Conservation (phyloP, 495 filamentous ascomycete species). For the Aspergillus sclerotiicarbonarius region DNA sequence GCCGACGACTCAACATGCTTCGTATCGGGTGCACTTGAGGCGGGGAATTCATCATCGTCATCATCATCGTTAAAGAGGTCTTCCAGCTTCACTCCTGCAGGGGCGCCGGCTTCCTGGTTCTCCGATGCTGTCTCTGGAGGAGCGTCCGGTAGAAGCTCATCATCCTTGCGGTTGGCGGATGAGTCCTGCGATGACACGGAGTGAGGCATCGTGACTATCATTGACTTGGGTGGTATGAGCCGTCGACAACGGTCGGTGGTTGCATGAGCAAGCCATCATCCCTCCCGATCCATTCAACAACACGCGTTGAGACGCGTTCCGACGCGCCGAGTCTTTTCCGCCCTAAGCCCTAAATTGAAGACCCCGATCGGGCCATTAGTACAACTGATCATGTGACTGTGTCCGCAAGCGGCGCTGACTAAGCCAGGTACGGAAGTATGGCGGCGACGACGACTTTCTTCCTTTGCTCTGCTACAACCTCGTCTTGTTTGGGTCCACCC, state of each 20-base stretch:
- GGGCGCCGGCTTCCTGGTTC: conserved; percentile 19
- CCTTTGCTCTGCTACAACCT: neutral
- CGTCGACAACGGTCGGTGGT: neutral
- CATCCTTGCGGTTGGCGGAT: conserved; percentile 26
- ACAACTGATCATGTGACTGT: conserved; percentile 9
- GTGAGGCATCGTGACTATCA: conserved; percentile 48
- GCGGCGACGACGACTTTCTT: neutral
- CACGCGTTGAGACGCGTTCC: conserved; percentile 26
- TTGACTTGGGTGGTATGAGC: neutral
- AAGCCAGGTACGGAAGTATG: conserved; percentile 9
- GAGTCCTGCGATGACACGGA: conserved; percentile 42
- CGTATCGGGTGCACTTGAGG: conserved; percentile 48
- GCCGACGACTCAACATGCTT: conserved; percentile 29
- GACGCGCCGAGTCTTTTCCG: conserved; percentile 10
- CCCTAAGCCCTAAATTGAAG: conserved; percentile 24
- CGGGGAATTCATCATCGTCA: conserved; percentile 72
- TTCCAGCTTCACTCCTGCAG: conserved; percentile 64
- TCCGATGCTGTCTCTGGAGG: conserved; percentile 22
- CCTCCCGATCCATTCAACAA: neutral
- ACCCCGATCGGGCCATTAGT: neutral
- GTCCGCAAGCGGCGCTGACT: conserved; percentile 23
- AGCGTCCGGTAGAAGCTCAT: conserved; percentile 43
- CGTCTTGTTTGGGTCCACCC: conserved; percentile 5
- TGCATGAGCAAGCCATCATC: neutral
- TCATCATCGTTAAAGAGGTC: conserved; percentile 77